A percentile compares a stretch with the other conserved stretches of the same genome.
These are phyloP conservation scores for Avena atlantica DNA, from an alignment of 176 grass and related monocot species.

Conservation along the genomic window DNA sequence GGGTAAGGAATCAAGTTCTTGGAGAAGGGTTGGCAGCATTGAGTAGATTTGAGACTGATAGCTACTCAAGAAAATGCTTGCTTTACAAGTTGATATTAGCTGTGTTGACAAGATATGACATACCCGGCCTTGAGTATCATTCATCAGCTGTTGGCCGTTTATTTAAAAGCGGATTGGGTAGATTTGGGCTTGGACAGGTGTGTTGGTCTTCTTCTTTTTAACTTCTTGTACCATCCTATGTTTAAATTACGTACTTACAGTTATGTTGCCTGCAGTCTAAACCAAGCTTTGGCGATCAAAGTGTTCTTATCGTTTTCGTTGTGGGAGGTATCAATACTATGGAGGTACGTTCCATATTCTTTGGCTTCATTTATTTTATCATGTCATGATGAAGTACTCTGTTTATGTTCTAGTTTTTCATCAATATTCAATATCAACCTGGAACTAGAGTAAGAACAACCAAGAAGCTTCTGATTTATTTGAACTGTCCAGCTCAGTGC, in stretches of 20 bases:
- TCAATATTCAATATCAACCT: conserved; percentile 1
- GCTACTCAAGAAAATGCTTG: conserved; percentile 76
- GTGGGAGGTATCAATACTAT: conserved; percentile 88
- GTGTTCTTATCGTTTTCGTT: conserved; percentile 85
- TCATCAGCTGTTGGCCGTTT: conserved; percentile 87
- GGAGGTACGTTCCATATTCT: conserved; percentile 64
- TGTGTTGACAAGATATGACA: conserved; percentile 66
- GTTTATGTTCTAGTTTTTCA: conserved; percentile 5
- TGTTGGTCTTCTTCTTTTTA: conserved; percentile 11
- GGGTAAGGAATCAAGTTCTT: conserved; percentile 68
- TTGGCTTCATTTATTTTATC: conserved; percentile 33
- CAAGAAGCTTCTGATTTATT: conserved; percentile 7
- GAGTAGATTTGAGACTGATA: conserved; percentile 75
- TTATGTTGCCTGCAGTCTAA: conserved; percentile 71
- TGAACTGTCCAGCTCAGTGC: not conserved
- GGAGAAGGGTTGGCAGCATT: conserved; percentile 71
- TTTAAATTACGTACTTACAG: conserved; percentile 28
- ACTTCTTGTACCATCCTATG: not conserved
- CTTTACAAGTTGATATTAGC: conserved; percentile 90
- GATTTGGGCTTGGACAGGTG: conserved; percentile 96
- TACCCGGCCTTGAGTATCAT: conserved; percentile 89
- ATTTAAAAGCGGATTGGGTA: conserved; percentile 93
- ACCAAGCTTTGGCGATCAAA: conserved; percentile 92
- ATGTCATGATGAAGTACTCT: conserved; percentile 7
- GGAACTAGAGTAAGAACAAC: conserved; percentile 5